Evolutionary conservation across 2,329 filamentous ascomycete species (phyloP).

Genomic region (Trichoderma sp.): DNA sequence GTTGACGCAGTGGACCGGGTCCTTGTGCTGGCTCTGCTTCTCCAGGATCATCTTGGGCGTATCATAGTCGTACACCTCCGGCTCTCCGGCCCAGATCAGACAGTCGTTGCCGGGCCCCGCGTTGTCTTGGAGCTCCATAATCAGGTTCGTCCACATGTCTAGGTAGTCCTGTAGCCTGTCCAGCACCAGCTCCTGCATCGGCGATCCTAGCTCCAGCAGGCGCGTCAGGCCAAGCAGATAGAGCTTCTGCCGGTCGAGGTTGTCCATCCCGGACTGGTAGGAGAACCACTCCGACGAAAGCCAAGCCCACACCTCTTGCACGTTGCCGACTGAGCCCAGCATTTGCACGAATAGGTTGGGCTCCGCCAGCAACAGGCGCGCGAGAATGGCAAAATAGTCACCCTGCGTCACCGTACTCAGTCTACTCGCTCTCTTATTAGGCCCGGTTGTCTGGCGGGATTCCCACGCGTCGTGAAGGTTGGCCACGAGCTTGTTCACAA

Average conservation of each 20-base stretch:
- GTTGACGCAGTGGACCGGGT: constrained; percentile 69
- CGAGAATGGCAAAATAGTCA: constrained; percentile 82
- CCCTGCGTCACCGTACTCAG: constrained; percentile 77
- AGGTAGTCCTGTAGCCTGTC: constrained; percentile 71
- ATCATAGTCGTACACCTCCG: constrained; percentile 55
- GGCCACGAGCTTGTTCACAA: constrained; percentile 65
- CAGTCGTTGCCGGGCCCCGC: constrained; percentile 54
- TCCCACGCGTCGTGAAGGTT: constrained; percentile 69
- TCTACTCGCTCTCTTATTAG: constrained; percentile 68
- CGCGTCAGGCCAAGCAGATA: constrained; percentile 73
- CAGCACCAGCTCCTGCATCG: constrained; percentile 61
- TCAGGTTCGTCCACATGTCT: constrained; percentile 71
- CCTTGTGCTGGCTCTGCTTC: constrained; percentile 56
- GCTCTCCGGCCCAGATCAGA: constrained; percentile 50
- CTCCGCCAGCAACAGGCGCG: constrained; percentile 73
- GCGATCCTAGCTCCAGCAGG: constrained; percentile 65
- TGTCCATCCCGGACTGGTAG: constrained; percentile 68
- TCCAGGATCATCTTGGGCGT: constrained; percentile 58
- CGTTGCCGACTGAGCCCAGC: constrained; percentile 50
- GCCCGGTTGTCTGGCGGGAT: constrained; percentile 79
- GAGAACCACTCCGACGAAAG: constrained; percentile 67
- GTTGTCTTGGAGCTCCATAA: constrained; percentile 65
- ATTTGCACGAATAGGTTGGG: constrained; percentile 67
- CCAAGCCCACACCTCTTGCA: constrained; percentile 62
- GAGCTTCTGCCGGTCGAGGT: constrained; percentile 68